Base-by-base conservation (phyloP, 352 stramenopile genomes). In the Stramenopiles sp. region DNA sequence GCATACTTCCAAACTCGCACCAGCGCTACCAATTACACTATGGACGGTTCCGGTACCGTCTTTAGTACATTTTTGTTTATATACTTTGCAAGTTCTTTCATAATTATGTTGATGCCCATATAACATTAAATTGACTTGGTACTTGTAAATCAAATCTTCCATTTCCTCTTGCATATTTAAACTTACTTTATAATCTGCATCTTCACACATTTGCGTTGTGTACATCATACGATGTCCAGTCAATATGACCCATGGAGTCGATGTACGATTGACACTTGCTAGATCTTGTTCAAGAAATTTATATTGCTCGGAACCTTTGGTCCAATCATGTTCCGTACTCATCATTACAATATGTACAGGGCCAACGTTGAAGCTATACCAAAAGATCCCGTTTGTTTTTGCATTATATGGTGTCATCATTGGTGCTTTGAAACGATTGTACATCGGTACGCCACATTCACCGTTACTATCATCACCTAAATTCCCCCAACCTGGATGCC, bases 291-390 rank as follows among this genome's bases (percentile, higher is more conserved):
- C 30, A 20, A 76, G 4, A 7, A 31, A 76, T 76, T 76, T 33
- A 33, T 76, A 76, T 20, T 76, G 65, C 13, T 76, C 65, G 4
- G 30, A 33, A 20, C 65, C 65, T 31, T 33, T 33, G 4, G 65
- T 76, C 65, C 30, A 33, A 76, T 76, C 31, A 20, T 76, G 65
- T 20, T 76, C 65, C 30, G 30, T 76, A 7, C 30, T 33, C 65
- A 76, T 31, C 65, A 76, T 76, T 33, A 76, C 4, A 13, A 76
- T 7, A 76, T 76, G 65, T 20, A 76, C 65, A 7, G 31, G 65
- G 30, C 65, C 65, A 31, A 76, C 65, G 65, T 76, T 76, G 65
- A 76, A 33, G 65, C 65, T 76, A 20, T 76, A 33, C 30, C 31
- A 76, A 76, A 76, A 33, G 4, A 33, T 76, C 65, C 30, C 31